Conservation (phyloP, 2,329 filamentous ascomycete species). For the Bimuria novae-zelandiae region DNA sequence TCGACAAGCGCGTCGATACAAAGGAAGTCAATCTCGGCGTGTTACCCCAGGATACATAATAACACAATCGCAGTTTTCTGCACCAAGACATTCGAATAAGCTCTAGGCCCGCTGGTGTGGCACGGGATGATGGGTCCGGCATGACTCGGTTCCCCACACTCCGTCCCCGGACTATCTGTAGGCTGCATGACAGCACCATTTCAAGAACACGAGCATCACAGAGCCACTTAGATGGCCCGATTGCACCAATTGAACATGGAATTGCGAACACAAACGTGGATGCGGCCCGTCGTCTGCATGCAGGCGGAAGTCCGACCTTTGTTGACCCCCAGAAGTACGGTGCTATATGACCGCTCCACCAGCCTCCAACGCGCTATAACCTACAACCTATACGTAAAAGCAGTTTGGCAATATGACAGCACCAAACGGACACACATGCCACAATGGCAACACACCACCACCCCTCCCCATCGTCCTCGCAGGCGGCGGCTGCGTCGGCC, state of each 20-base stretch:
- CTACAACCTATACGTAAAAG: not conserved
- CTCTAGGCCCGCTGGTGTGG: conserved; percentile 3
- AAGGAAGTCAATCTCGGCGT: too few relatives aligned
- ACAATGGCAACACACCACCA: not conserved
- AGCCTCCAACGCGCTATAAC: not conserved
- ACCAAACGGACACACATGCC: not conserved
- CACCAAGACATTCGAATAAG: conserved; percentile 4
- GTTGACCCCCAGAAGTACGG: not conserved
- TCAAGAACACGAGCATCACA: not conserved
- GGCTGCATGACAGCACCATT: conserved; percentile 3
- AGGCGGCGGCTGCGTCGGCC: conserved; percentile 49
- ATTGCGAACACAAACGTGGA: not conserved
- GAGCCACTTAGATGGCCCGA: not conserved
- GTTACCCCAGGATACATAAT: too few relatives aligned
- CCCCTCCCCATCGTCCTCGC: conserved; percentile 42
- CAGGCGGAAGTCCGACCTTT: not conserved
- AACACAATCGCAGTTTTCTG: too few relatives aligned
- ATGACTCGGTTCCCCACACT: conserved; percentile 5
- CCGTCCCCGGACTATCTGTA: not conserved
- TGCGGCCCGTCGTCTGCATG: not conserved
- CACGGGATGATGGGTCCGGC: conserved; percentile 1
- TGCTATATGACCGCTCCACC: not conserved
- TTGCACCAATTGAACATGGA: not conserved
- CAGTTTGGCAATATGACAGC: not conserved
- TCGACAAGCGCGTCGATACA: too few relatives aligned